phyloP scores from a whole-genome alignment of 2,329 filamentous ascomycete genomes.

The Stenocarpella maydis region DNA sequence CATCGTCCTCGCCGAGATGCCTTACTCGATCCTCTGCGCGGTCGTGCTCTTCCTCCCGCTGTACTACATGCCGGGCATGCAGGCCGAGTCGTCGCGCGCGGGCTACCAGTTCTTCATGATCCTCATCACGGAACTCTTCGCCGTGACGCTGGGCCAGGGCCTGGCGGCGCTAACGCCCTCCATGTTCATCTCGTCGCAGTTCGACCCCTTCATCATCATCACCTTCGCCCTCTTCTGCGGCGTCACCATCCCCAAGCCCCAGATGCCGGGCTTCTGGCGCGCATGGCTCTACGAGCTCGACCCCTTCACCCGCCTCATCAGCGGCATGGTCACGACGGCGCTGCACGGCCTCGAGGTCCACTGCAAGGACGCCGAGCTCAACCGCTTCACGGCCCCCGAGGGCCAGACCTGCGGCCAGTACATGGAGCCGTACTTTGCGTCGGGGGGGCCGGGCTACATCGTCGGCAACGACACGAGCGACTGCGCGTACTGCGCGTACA shows the following conservation, averaged over 20 bases:
- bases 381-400: conserved; percentile 70
- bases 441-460: conserved; percentile 77
- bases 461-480: conserved; percentile 68
- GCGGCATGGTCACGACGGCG: conserved; percentile 81
- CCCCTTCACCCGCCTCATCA: conserved; percentile 83
- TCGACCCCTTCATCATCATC: conserved; percentile 85
- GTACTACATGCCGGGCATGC: conserved; percentile 85
- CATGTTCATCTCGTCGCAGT: conserved; percentile 79
- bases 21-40: conserved; percentile 82
- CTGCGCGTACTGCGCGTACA: conserved; percentile 86
- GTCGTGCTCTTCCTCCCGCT: conserved; percentile 83
- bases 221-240: conserved; percentile 88
- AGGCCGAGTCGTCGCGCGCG: conserved; percentile 67
- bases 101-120: conserved; percentile 90
- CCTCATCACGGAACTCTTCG: conserved; percentile 84
- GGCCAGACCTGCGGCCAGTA: conserved; percentile 78
- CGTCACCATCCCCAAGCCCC: conserved; percentile 79
- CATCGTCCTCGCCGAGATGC: conserved; percentile 84
- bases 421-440: conserved; percentile 74
- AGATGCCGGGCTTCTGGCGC: conserved; percentile 82
- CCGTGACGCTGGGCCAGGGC: conserved; percentile 79
- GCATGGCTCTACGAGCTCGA: conserved; percentile 84
- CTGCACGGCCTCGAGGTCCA: conserved; percentile 70
- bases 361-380: conserved; percentile 70
- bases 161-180: conserved; percentile 80